Evolutionary conservation across 306 rosid species (phyloP).

Genomic region (Leucaena leucocephala): DNA sequence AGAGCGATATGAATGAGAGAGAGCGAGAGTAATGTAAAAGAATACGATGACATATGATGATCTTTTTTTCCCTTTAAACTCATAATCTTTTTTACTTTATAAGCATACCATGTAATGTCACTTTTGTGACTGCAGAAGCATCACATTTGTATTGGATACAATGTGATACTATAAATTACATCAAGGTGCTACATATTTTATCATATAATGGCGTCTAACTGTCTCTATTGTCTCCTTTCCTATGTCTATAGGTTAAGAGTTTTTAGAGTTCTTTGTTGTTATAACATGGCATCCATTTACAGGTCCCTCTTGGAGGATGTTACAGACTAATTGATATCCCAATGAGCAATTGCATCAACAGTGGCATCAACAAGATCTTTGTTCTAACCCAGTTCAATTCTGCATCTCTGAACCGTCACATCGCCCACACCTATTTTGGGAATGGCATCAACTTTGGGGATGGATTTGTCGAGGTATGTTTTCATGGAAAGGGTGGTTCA

Average conservation of each 20-base stretch:
- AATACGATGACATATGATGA: background rate
- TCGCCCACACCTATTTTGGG: conserved; percentile 83
- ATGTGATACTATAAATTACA: background rate
- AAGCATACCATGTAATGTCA: background rate
- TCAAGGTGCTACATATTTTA: background rate
- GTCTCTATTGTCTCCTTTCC: background rate
- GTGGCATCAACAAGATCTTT: conserved; percentile 87
- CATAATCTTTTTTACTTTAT: background rate
- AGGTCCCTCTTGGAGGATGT: conserved; percentile 98
- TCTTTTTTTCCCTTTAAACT: no score
- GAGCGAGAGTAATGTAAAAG: background rate
- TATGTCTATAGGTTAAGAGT: background rate
- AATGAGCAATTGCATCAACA: conserved; percentile 94
- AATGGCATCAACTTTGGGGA: conserved; percentile 90
- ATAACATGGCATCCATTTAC: conserved; percentile 27
- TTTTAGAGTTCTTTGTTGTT: background rate
- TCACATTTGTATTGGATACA: background rate
- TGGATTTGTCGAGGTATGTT: conserved; percentile 85
- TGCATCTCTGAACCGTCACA: conserved; percentile 91
- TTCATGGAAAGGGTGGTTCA: background rate
- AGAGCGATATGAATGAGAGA: no score
- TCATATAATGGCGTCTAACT: background rate
- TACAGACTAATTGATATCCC: conserved; percentile 95
- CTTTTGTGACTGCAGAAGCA: background rate
- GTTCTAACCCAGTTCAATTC: conserved; percentile 90